Percentiles rank a stretch among this genome's conserved stretches.
These are phyloP conservation scores for Aureococcus anophagefferens DNA, from an alignment of 108 stramenopile genomes.

Conservation along the genomic window DNA sequence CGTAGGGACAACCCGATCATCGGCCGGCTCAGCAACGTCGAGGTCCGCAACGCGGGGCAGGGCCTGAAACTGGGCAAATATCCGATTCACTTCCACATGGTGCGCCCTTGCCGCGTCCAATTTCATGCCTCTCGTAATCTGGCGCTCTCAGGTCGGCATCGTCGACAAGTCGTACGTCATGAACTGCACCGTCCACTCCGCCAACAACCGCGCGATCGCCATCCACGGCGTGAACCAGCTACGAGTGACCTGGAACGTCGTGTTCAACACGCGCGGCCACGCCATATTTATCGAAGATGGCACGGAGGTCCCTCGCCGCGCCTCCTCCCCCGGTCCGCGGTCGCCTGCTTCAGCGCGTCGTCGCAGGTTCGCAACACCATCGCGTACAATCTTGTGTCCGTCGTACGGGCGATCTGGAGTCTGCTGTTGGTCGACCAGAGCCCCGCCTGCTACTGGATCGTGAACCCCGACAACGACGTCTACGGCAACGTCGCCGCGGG, in stretches of 20 bases:
- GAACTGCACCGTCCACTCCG: slow-evolving; percentile 24
- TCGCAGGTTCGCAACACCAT: slow-evolving; percentile 22
- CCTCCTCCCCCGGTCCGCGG: no score
- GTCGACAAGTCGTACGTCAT: slow-evolving; percentile 17
- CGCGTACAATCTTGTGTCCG: slow-evolving; percentile 17
- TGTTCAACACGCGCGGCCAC: slow-evolving; percentile 31
- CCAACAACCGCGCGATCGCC: slow-evolving; percentile 31
- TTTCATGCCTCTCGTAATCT: no score
- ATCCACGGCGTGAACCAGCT: slow-evolving; percentile 35
- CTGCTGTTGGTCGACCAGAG: slow-evolving; percentile 9
- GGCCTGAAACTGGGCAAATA: slow-evolving; percentile 30
- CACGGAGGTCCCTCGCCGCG: no score
- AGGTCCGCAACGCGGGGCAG: slow-evolving; percentile 20
- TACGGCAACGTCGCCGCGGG: slow-evolving; percentile 36
- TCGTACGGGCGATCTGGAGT: background rate
- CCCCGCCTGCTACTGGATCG: slow-evolving; percentile 28
- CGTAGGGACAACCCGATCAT: slow-evolving; percentile 7
- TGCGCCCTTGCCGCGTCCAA: no score
- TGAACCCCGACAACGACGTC: slow-evolving; percentile 28
- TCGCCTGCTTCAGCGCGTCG: no score
- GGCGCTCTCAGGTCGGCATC: no score
- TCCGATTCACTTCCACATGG: slow-evolving; percentile 38
- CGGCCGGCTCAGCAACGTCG: slow-evolving; percentile 17
- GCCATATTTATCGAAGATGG: slow-evolving; percentile 34
- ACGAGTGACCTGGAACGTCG: slow-evolving; percentile 23